Evolutionary conservation across 108 stramenopile species (phyloP).

Genomic region (Cyclotella kingstonii): DNA sequence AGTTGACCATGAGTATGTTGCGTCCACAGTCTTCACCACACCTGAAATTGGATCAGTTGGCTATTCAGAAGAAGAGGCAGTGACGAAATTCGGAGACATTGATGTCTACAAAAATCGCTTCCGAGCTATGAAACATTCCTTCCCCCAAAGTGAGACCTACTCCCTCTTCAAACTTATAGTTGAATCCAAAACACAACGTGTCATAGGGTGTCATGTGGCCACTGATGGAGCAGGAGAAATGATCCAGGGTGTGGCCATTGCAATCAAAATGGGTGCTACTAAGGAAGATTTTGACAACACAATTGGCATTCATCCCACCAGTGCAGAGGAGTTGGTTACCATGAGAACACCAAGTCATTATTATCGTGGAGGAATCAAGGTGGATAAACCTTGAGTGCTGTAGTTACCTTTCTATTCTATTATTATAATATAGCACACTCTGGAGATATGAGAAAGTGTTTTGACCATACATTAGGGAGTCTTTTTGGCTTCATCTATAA

Average conservation of each 20-base stretch:
- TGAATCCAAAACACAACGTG: constrained; percentile 51
- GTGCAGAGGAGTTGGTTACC: constrained; percentile 63
- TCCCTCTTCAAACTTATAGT: constrained; percentile 70
- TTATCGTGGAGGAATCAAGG: constrained; percentile 55
- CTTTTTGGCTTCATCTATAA: too few species aligned
- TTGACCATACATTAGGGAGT: too few species aligned
- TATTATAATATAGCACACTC: too few species aligned
- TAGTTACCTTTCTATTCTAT: too few species aligned
- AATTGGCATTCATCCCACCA: constrained; percentile 83
- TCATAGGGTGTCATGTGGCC: constrained; percentile 45
- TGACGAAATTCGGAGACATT: constrained; percentile 63
- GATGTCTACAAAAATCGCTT: constrained; percentile 66
- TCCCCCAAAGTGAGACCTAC: constrained; percentile 73
- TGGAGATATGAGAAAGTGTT: too few species aligned
- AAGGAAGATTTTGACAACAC: constrained; percentile 75
- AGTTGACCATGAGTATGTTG: constrained; percentile 84
- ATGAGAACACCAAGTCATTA: constrained; percentile 61
- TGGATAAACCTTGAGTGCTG: constrained; percentile 37
- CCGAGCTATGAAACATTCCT: constrained; percentile 74
- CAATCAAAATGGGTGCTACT: constrained; percentile 81
- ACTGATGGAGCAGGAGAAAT: constrained; percentile 77
- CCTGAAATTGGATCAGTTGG: constrained; percentile 88
- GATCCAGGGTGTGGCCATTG: constrained; percentile 83
- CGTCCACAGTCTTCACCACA: constrained; percentile 88
- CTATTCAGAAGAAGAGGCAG: constrained; percentile 84